These are phyloP conservation scores for Hyphopichia burtonii DNA, from an alignment of 1,139 yeast species.

Conservation along the genomic window DNA sequence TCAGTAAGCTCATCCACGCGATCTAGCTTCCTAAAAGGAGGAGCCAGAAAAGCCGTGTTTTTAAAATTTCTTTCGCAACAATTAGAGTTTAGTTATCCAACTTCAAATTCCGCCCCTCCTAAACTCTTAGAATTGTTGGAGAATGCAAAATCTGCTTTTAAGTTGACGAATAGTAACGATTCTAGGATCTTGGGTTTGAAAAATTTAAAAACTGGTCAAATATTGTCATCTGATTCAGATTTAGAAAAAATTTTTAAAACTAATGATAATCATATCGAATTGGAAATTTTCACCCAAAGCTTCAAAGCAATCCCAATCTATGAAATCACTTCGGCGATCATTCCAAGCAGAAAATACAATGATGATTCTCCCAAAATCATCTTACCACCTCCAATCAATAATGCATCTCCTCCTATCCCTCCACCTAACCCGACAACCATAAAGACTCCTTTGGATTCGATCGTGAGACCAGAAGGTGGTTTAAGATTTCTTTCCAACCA, in stretches of 20 bases:
- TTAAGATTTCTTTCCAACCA: conserved; percentile 10
- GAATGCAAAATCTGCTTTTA: conserved; percentile 69
- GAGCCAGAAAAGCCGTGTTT: conserved; percentile 27
- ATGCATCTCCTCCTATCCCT: conserved; percentile 10
- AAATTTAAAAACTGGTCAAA: conserved; percentile 19
- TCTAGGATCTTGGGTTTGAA: conserved; percentile 20
- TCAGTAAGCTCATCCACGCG: neutral
- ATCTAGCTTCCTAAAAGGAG: conserved; percentile 7
- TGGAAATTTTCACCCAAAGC: conserved; percentile 36
- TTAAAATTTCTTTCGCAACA: conserved; percentile 41
- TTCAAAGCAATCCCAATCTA: conserved; percentile 34
- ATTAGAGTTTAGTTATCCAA: conserved; percentile 61
- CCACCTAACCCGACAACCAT: conserved; percentile 8
- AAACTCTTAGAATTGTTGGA: conserved; percentile 64
- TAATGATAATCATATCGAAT: conserved; percentile 26
- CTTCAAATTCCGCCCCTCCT: conserved; percentile 64
- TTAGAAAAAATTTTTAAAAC: conserved; percentile 34
- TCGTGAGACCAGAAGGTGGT: conserved; percentile 19
- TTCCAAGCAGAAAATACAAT: conserved; percentile 15
- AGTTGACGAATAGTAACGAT: conserved; percentile 27
- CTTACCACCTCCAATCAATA: conserved; percentile 32
- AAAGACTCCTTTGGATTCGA: conserved; percentile 36
- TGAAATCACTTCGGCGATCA: conserved; percentile 33
- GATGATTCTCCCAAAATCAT: conserved; percentile 21
- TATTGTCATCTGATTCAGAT: conserved; percentile 32